These are phyloP conservation scores for Penicillium sp. DNA, from an alignment of 2,329 filamentous ascomycete species.

Conservation along the genomic window DNA sequence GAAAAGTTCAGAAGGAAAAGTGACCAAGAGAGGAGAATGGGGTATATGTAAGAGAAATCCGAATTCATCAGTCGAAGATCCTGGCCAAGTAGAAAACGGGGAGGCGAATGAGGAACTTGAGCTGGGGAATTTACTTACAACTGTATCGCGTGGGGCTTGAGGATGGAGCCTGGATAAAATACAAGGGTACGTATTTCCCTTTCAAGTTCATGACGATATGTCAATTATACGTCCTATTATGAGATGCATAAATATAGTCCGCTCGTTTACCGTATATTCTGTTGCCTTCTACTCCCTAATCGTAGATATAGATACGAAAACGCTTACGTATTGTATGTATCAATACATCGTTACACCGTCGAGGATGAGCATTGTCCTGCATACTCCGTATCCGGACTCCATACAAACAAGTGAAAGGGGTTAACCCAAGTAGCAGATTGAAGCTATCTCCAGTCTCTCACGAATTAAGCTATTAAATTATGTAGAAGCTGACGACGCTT, in stretches of 20 bases:
- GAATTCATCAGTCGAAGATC: neutral
- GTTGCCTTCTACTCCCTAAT: too few species aligned
- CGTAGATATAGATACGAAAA: too few species aligned
- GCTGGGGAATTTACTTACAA: neutral
- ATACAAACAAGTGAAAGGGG: neutral
- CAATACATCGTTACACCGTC: neutral
- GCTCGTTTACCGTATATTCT: neutral
- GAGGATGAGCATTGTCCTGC: neutral
- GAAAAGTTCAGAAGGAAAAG: neutral
- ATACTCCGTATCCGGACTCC: neutral
- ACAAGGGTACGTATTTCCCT: neutral
- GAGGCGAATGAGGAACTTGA: neutral
- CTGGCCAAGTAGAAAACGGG: neutral
- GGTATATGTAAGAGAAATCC: slow-evolving; percentile 8
- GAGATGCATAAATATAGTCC: neutral
- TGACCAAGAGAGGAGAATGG: neutral
- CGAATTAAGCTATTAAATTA: neutral
- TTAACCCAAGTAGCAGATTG: neutral
- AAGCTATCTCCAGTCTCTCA: neutral
- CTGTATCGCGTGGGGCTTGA: too few species aligned
- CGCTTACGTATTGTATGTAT: neutral
- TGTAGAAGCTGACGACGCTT: slow-evolving; percentile 7
- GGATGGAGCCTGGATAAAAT: neutral
- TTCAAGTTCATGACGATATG: neutral
- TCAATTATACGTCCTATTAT: neutral